Percentiles rank a stretch among this genome's conserved stretches.
Conservation (phyloP, 306 rosid species). For the Vachellia collinsii region DNA sequence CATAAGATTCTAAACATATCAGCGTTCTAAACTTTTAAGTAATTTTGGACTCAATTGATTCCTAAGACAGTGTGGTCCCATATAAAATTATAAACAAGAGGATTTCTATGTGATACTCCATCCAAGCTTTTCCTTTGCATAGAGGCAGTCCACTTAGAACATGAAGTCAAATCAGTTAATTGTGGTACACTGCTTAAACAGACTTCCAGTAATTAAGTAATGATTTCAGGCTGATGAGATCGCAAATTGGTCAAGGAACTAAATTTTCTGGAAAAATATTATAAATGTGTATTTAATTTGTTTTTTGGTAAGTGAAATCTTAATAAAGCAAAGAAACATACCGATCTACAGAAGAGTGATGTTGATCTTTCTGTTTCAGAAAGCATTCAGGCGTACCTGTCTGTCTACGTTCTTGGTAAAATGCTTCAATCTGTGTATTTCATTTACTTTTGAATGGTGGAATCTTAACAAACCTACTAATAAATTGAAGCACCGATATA, state of each 20-base stretch:
- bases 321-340: background rate
- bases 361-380: background rate
- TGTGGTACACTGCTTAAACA: background rate
- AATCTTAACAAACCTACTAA: background rate
- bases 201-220: background rate
- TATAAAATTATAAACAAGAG: constrained; percentile 15
- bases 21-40: background rate
- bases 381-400: background rate
- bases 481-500: background rate
- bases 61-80: background rate
- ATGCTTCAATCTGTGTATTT: background rate
- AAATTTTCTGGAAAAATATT: background rate
- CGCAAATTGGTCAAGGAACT: background rate
- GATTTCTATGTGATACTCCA: background rate
- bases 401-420: background rate
- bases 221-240: background rate
- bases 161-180: background rate
- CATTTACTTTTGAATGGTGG: background rate
- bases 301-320: background rate
- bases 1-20: background rate
- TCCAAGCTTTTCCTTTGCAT: constrained; percentile 15
- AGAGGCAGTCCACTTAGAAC: constrained; percentile 2
- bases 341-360: background rate
- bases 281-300: background rate
- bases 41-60: constrained; percentile 2